These are phyloP conservation scores for Quercus tomentella DNA, from an alignment of 331 rosid species.

Conservation along the genomic window DNA sequence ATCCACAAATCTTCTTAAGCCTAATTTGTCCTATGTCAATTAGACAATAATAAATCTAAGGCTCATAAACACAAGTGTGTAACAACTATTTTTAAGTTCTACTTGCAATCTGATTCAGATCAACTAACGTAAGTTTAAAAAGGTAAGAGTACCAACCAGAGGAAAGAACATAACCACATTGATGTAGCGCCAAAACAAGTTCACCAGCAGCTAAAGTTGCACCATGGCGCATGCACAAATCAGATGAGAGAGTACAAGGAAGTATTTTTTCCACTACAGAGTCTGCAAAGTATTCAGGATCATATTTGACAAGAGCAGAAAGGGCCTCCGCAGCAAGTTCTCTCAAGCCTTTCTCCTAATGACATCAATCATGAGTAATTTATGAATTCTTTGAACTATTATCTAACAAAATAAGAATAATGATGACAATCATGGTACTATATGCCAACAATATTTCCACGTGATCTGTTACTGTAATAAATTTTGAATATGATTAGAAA, in stretches of 20 bases:
- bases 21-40: too few species aligned
- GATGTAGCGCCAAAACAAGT: constrained; percentile 71
- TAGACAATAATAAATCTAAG: too few species aligned
- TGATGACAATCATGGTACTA: background rate
- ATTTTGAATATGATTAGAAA: background rate
- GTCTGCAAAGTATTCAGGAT: constrained; percentile 64
- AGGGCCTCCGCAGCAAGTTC: constrained; percentile 90
- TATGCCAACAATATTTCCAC: background rate
- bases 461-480: background rate
- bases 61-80: too few species aligned
- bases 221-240: constrained; percentile 97
- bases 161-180: constrained; percentile 53
- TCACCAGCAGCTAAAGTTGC: constrained; percentile 84
- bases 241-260: constrained; percentile 89
- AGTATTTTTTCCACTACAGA: constrained; percentile 64
- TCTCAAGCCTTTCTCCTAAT: constrained; percentile 88
- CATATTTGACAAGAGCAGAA: constrained; percentile 74
- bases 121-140: constrained; percentile 18
- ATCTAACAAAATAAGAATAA: constrained; percentile 16
- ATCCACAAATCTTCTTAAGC: too few species aligned
- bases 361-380: constrained; percentile 25
- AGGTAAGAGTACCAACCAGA: constrained; percentile 53
- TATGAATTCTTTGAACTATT: constrained; percentile 4
- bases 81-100: background rate
- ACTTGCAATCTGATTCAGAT: constrained; percentile 2